phyloP scores from a whole-genome alignment of 768 basidiomycete genomes.

The Imleria badia region DNA sequence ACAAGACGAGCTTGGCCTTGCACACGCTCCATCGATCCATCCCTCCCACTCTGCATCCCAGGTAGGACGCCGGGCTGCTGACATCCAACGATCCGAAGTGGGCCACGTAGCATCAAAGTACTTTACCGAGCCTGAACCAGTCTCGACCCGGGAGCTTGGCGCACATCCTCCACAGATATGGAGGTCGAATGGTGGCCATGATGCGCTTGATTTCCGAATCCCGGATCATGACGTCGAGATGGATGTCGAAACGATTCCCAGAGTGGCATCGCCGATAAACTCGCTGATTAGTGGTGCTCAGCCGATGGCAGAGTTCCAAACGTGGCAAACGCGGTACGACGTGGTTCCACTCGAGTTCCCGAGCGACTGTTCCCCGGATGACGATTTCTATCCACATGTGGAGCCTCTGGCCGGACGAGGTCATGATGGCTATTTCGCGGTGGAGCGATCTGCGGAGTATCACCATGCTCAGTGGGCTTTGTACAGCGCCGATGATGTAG shows the following conservation, averaged over 20 bases:
- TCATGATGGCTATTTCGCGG: not conserved
- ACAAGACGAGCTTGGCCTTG: not conserved
- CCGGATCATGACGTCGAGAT: not conserved
- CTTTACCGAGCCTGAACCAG: slow-evolving; percentile 3
- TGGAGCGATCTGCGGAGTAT: not conserved
- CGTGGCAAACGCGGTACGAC: slow-evolving; percentile 10
- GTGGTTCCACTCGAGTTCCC: slow-evolving; percentile 7
- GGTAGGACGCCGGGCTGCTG: slow-evolving; percentile 21
- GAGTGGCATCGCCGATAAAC: not conserved
- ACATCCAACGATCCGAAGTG: not conserved
- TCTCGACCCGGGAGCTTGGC: not conserved
- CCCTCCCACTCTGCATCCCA: slow-evolving; percentile 64
- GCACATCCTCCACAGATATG: not conserved
- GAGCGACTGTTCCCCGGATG: slow-evolving; percentile 11
- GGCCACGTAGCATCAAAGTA: slow-evolving; percentile 8
- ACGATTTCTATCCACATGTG: slow-evolving; percentile 1
- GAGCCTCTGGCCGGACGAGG: not conserved
- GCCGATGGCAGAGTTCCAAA: slow-evolving; percentile 3
- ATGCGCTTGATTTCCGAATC: not conserved
- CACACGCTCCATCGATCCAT: slow-evolving; percentile 31
- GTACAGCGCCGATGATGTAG: slow-evolving; percentile 1
- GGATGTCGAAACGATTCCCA: not conserved
- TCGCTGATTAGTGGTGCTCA: slow-evolving; percentile 5
- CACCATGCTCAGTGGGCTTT: not conserved
- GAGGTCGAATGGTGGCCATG: not conserved